These are phyloP conservation scores for Penicillium sp. DNA, from an alignment of 2,329 filamentous ascomycete species.

Conservation along the genomic window DNA sequence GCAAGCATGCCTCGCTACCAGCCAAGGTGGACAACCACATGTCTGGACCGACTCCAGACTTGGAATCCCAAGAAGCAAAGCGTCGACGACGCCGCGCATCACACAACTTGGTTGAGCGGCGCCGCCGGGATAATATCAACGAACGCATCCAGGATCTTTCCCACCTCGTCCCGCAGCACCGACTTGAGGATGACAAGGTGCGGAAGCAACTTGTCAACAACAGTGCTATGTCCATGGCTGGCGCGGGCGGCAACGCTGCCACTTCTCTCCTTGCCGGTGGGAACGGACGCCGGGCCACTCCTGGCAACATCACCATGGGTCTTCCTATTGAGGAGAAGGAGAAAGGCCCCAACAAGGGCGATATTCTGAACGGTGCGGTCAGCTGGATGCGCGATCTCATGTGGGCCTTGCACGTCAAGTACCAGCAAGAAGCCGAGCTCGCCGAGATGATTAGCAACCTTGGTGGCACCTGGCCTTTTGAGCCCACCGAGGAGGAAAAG, in stretches of 20 bases:
- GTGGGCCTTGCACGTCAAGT: constrained; percentile 90
- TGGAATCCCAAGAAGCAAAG: constrained; percentile 90
- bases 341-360: constrained; percentile 97
- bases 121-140: constrained; percentile 96
- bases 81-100: constrained; percentile 86
- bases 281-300: constrained; percentile 73
- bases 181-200: constrained; percentile 94
- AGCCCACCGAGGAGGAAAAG: constrained; percentile 84
- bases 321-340: constrained; percentile 95
- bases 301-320: constrained; percentile 85
- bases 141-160: constrained; percentile 96
- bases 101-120: constrained; percentile 92
- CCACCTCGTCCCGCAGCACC: constrained; percentile 84
- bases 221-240: constrained; percentile 79
- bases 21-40: constrained; percentile 68
- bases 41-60: constrained; percentile 43
- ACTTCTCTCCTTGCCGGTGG: constrained; percentile 86
- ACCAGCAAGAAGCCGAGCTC: constrained; percentile 84
- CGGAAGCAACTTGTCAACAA: constrained; percentile 93
- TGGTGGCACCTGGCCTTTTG: constrained; percentile 74
- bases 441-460: constrained; percentile 70
- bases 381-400: constrained; percentile 97
- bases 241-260: constrained; percentile 57
- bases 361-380: constrained; percentile 94
- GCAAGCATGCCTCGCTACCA: constrained; percentile 83